A percentile compares a stretch with the other conserved stretches of the same genome.
phyloP scores from a whole-genome alignment of 495 filamentous ascomycete genomes.

The Lasiosphaeria hispida region DNA sequence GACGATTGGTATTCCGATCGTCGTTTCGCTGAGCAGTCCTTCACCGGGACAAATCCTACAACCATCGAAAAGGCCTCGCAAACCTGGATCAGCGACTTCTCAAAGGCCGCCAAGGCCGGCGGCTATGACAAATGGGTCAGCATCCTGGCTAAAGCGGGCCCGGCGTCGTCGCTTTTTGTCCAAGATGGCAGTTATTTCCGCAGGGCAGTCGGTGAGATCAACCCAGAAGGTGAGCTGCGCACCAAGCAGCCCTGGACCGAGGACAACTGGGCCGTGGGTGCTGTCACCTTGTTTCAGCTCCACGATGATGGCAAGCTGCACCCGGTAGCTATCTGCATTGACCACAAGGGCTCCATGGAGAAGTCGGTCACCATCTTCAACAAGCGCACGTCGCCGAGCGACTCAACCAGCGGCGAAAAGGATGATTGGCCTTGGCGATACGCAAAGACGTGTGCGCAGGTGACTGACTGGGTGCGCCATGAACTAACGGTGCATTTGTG shows the following conservation, averaged over 20 bases:
- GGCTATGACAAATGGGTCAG: conserved; percentile 28
- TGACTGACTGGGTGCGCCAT: conserved; percentile 49
- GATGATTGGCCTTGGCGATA: conserved; percentile 53
- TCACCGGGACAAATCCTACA: conserved; percentile 50
- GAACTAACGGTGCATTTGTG: conserved; percentile 46
- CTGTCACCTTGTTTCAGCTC: conserved; percentile 47
- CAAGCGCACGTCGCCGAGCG: conserved; percentile 30
- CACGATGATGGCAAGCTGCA: conserved; percentile 43
- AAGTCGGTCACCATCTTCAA: conserved; percentile 50
- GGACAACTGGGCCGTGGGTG: conserved; percentile 37
- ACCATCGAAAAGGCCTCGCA: conserved; percentile 39
- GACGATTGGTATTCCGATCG: conserved; percentile 50
- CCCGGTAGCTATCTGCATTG: conserved; percentile 46
- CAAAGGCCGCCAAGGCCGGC: conserved; percentile 30
- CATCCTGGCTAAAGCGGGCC: conserved; percentile 26
- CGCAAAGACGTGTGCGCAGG: conserved; percentile 50
- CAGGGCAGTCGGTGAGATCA: conserved; percentile 28
- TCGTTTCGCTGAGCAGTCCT: conserved; percentile 49
- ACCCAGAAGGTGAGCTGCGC: conserved; percentile 19
- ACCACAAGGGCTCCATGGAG: conserved; percentile 41
- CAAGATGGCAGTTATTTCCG: conserved; percentile 51
- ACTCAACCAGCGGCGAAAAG: conserved; percentile 33
- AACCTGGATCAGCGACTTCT: conserved; percentile 35
- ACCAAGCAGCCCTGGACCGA: conserved; percentile 20
- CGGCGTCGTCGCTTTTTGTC: conserved; percentile 38